Evolutionary conservation across 2,329 filamentous ascomycete genomes (phyloP).

Genomic region (Grosmannia serpens): DNA sequence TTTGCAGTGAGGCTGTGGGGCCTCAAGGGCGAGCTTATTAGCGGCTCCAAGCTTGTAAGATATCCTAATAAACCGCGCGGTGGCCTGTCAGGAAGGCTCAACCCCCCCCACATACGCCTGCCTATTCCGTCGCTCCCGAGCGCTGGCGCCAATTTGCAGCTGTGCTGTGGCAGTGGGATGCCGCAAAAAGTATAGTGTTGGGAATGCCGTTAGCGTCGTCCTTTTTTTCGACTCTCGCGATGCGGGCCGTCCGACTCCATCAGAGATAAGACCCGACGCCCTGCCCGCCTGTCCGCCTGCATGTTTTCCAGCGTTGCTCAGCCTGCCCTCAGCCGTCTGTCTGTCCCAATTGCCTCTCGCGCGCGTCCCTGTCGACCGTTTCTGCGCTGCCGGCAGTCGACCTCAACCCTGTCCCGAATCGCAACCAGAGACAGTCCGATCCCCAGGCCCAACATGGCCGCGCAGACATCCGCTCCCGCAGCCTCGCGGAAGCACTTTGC

Average conservation of each 20-base stretch:
- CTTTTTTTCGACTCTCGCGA: not conserved
- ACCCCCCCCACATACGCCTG: not conserved
- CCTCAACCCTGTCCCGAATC: not conserved
- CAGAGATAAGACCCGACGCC: not conserved
- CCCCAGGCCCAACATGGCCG: not conserved
- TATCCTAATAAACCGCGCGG: not conserved
- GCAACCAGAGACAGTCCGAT: not conserved
- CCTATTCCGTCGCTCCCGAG: not conserved
- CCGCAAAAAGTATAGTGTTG: not conserved
- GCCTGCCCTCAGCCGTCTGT: not conserved
- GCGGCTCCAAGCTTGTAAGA: not conserved
- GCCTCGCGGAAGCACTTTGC: slow-evolving; percentile 38
- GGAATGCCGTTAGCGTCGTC: not conserved
- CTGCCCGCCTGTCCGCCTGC: not conserved
- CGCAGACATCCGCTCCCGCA: slow-evolving; percentile 8
- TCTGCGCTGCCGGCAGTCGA: not conserved
- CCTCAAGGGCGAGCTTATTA: not conserved
- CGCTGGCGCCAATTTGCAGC: not conserved
- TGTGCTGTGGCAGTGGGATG: not conserved
- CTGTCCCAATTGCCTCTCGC: not conserved
- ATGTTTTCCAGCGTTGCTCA: not conserved
- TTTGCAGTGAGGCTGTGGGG: not conserved
- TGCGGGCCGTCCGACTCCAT: not conserved
- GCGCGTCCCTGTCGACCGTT: not conserved
- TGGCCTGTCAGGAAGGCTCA: not conserved